A percentile compares a stretch with the other conserved stretches of the same genome.
phyloP scores from a whole-genome alignment of 2,329 filamentous ascomycete species.

The Trichoderma sp. region DNA sequence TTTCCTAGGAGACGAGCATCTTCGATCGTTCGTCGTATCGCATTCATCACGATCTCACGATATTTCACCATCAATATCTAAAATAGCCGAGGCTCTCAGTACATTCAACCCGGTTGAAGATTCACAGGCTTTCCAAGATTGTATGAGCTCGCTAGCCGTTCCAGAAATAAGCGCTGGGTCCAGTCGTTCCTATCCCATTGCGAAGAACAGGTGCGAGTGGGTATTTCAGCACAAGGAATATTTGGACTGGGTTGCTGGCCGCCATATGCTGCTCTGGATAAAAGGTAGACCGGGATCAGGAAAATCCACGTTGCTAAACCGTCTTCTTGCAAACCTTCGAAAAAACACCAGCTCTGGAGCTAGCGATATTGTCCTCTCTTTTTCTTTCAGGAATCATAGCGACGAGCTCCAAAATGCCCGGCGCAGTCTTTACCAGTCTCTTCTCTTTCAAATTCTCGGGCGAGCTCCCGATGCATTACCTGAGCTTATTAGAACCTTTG shows the following conservation, averaged over 20 bases:
- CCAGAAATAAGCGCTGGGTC: slow-evolving; percentile 33
- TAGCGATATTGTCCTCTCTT: slow-evolving; percentile 32
- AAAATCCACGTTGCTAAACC: slow-evolving; percentile 43
- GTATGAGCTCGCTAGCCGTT: slow-evolving; percentile 38
- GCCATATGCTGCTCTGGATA: slow-evolving; percentile 39
- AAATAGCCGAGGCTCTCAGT: neutral
- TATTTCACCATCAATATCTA: neutral
- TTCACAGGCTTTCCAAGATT: slow-evolving; percentile 21
- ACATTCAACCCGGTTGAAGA: neutral
- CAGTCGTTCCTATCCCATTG: slow-evolving; percentile 29
- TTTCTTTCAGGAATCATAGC: slow-evolving; percentile 42
- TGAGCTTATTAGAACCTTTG: slow-evolving; percentile 29
- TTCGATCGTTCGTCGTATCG: neutral
- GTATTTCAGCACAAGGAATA: slow-evolving; percentile 33
- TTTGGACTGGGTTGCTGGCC: slow-evolving; percentile 28
- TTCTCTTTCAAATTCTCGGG: slow-evolving; percentile 38
- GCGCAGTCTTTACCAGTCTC: slow-evolving; percentile 39
- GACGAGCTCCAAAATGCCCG: slow-evolving; percentile 36
- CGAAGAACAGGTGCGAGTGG: slow-evolving; percentile 37
- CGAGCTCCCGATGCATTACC: slow-evolving; percentile 29
- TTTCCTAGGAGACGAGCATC: neutral
- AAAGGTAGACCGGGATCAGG: slow-evolving; percentile 45
- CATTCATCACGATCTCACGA: neutral
- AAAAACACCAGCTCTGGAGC: slow-evolving; percentile 17
- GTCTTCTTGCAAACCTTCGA: slow-evolving; percentile 36